Evolutionary conservation across 2,329 filamentous ascomycete genomes (phyloP).

Genomic region (Talaromyces sp.): DNA sequence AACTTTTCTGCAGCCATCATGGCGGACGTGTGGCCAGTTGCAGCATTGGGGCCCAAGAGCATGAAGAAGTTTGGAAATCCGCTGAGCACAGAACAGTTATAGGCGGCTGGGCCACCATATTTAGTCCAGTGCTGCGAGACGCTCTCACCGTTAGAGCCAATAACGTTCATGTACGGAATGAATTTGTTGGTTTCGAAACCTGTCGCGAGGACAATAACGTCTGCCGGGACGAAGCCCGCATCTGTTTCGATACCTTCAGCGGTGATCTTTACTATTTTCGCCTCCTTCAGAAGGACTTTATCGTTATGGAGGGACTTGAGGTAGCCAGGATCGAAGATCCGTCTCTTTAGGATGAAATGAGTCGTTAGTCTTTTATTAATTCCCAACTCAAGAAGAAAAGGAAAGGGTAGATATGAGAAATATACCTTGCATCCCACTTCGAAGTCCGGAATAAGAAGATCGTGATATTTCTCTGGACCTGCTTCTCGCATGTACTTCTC

Average conservation of each 20-base stretch:
- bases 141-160: slow-evolving; percentile 18
- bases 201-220: slow-evolving; percentile 24
- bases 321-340: slow-evolving; percentile 56
- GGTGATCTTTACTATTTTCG: slow-evolving; percentile 41
- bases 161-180: slow-evolving; percentile 20
- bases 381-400: too few species aligned
- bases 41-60: slow-evolving; percentile 27
- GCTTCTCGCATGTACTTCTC: slow-evolving; percentile 43
- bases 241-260: slow-evolving; percentile 30
- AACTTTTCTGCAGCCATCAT: slow-evolving; percentile 57
- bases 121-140: slow-evolving; percentile 21
- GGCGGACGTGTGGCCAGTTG: slow-evolving; percentile 44
- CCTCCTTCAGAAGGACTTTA: slow-evolving; percentile 51
- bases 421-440: slow-evolving; percentile 54
- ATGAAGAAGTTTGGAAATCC: slow-evolving; percentile 43
- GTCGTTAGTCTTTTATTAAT: background rate
- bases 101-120: slow-evolving; percentile 56
- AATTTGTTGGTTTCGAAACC: slow-evolving; percentile 24
- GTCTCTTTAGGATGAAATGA: too few species aligned
- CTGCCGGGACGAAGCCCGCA: slow-evolving; percentile 19
- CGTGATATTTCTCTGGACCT: slow-evolving; percentile 56
- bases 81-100: slow-evolving; percentile 53
- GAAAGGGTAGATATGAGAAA: background rate
- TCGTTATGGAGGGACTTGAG: slow-evolving; percentile 46
- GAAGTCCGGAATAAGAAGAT: slow-evolving; percentile 58